Evolutionary conservation across 2,329 filamentous ascomycete species (phyloP).

Genomic region (Exophiala alcalophila): DNA sequence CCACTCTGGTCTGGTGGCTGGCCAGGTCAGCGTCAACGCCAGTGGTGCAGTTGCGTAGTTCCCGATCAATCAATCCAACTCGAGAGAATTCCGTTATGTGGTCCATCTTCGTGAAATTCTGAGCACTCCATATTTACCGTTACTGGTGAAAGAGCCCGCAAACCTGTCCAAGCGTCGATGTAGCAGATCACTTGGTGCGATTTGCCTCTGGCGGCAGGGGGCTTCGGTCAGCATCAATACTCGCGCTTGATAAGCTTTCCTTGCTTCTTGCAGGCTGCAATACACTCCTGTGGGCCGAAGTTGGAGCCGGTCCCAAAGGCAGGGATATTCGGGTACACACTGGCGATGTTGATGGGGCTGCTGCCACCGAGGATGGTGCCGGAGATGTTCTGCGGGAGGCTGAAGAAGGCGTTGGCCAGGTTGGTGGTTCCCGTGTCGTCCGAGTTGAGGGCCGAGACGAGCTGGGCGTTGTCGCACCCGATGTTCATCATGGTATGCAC

Average conservation of each 20-base stretch:
- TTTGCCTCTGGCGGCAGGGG: too few relatives aligned
- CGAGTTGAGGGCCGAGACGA: constrained; percentile 50
- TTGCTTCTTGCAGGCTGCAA: constrained; percentile 16
- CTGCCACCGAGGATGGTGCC: constrained; percentile 19
- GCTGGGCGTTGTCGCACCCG: constrained; percentile 48
- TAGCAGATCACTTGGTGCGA: background rate
- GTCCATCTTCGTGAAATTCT: too few relatives aligned
- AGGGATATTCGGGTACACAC: constrained; percentile 33
- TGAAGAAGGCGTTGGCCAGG: constrained; percentile 45
- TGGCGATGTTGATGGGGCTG: constrained; percentile 28
- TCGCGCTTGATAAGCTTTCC: constrained; percentile 10
- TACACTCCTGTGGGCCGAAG: constrained; percentile 41
- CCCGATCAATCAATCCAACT: too few relatives aligned
- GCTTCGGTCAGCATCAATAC: too few relatives aligned
- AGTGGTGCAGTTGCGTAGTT: too few relatives aligned
- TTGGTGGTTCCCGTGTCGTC: constrained; percentile 53
- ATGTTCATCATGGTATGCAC: constrained; percentile 48
- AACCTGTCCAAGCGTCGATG: too few relatives aligned
- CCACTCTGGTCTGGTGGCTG: too few relatives aligned
- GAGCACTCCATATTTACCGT: too few relatives aligned
- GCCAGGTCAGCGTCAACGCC: too few relatives aligned
- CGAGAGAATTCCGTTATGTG: too few relatives aligned
- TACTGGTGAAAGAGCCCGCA: too few relatives aligned
- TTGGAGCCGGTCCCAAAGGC: constrained; percentile 44
- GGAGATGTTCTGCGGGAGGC: constrained; percentile 40